Evolutionary conservation across 164 flowering plant genomes (phyloP), one percentile per base, ranked within the genome.

Genomic region (Chimonanthus salicifolius): DNA sequence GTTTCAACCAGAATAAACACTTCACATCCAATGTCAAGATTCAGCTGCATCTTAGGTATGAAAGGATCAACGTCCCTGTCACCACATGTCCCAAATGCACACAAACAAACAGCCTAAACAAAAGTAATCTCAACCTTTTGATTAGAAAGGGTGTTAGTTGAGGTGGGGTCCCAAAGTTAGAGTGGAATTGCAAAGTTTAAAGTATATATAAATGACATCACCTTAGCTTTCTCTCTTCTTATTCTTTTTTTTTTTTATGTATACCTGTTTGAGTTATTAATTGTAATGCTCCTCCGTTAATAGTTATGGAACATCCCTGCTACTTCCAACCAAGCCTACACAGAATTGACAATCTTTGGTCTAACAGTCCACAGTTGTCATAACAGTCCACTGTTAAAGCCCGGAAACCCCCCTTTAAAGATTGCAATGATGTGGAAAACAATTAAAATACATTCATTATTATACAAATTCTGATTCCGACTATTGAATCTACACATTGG

Each of bases 1-100:
- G 20, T 49, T 7, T 68, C 9, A 48, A 47, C 70, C 70, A 16
- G 54, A 68, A 68, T 68, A 47, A 68, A 49, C 43, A n/a, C 47
- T 48, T 4, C 8, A 48, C 48, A 15, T 47, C 70, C 21, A 68
- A 47, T 48, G 44, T 33, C 33, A 68, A 47, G 43, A 68, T 48
- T 68, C 69, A 66, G 47, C 68, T 45, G 15, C 7, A 43, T 44
- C 13, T 45, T 44, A 54, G 11, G 60, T n/a, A 54, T n/a, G 2
- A 54, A 51, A 51, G 58, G 58, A 51, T 10, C 58, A 51, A 15
- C 13, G 9, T 15, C 58, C 60, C 9, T 54, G 60, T 54, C 60
- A 13, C 0, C 11, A 54, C 60, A 54, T 54, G 60, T 33, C 60
- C 16, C n/a, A 6, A 54, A 54, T n/a, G 8, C 15, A 54, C 16